Conservation (phyloP, 345 rosid genomes). For the Populus ilicifolia region DNA sequence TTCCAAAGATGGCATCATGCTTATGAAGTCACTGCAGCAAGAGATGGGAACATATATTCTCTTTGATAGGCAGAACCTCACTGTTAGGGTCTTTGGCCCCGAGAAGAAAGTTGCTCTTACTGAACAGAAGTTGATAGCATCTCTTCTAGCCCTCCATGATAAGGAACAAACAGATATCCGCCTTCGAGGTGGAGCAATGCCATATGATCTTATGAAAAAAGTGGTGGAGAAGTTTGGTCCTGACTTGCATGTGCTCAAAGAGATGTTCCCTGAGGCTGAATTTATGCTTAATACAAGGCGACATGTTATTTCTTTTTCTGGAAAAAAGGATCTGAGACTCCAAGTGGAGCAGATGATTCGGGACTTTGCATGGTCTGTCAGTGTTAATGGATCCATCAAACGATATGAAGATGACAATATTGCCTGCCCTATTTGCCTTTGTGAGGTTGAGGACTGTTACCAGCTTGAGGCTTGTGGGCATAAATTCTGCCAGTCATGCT, state of each 20-base stretch:
- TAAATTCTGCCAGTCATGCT: conserved; percentile 62
- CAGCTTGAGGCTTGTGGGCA: conserved; percentile 72
- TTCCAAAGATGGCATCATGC: conserved; percentile 50
- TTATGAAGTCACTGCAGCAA: conserved; percentile 55
- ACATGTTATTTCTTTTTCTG: conserved; percentile 57
- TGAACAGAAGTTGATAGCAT: conserved; percentile 48
- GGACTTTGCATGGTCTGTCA: conserved; percentile 38
- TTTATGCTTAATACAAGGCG: conserved; percentile 50
- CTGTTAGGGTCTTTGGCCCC: conserved; percentile 61
- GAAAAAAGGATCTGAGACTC: conserved; percentile 54
- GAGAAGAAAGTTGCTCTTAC: conserved; percentile 40
- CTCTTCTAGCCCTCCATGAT: conserved; percentile 52
- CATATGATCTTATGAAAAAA: conserved; percentile 63
- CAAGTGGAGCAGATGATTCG: conserved; percentile 55
- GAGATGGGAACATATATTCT: conserved; percentile 57
- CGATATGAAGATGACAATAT: background rate
- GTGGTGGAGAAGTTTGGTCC: conserved; percentile 61
- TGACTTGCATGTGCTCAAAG: conserved; percentile 64
- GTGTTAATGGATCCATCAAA: conserved; percentile 19
- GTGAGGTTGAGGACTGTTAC: conserved; percentile 75
- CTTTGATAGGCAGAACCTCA: conserved; percentile 48
- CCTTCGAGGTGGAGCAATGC: conserved; percentile 56
- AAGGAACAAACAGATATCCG: conserved; percentile 57
- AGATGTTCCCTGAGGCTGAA: conserved; percentile 55
- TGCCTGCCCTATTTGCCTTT: conserved; percentile 76